A percentile compares a stretch with the other conserved stretches of the same genome.
These are phyloP conservation scores for Stachybotrys elegans DNA, from an alignment of 2,329 filamentous ascomycete species.

Conservation along the genomic window DNA sequence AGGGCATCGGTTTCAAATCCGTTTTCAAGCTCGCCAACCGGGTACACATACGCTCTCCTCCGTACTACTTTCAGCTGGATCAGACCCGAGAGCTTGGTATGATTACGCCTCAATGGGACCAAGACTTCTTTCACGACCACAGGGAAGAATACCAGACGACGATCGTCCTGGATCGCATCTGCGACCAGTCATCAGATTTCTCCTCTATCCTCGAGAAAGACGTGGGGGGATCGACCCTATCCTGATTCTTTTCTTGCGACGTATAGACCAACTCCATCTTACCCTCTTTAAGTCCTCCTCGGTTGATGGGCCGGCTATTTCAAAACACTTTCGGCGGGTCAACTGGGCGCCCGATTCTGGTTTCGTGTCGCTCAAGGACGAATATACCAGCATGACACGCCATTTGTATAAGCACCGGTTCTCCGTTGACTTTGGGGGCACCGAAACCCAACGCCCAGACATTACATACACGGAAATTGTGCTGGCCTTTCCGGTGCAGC, in stretches of 20 bases:
- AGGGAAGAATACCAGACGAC: not conserved
- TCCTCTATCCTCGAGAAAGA: not conserved
- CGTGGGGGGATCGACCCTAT: not conserved
- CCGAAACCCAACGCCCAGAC: not conserved
- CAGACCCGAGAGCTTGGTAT: not conserved
- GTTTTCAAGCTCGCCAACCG: conserved; percentile 2
- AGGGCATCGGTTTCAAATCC: conserved; percentile 8
- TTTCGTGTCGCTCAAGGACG: not conserved
- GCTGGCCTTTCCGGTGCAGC: not conserved
- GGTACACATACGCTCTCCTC: not conserved
- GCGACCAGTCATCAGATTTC: not conserved
- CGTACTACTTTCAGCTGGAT: not conserved
- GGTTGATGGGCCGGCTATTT: not conserved
- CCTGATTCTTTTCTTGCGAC: not conserved
- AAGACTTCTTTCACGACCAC: not conserved
- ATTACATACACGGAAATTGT: not conserved
- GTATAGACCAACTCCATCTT: not conserved
- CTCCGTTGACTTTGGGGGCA: not conserved
- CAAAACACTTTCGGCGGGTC: not conserved
- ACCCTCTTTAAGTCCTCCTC: not conserved
- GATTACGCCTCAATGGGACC: not conserved
- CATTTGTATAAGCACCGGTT: not conserved
- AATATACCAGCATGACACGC: not conserved
- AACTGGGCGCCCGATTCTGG: not conserved
- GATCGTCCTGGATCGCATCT: not conserved